Conservation (phyloP, 495 filamentous ascomycete species). For the Articulospora tetracladia region DNA sequence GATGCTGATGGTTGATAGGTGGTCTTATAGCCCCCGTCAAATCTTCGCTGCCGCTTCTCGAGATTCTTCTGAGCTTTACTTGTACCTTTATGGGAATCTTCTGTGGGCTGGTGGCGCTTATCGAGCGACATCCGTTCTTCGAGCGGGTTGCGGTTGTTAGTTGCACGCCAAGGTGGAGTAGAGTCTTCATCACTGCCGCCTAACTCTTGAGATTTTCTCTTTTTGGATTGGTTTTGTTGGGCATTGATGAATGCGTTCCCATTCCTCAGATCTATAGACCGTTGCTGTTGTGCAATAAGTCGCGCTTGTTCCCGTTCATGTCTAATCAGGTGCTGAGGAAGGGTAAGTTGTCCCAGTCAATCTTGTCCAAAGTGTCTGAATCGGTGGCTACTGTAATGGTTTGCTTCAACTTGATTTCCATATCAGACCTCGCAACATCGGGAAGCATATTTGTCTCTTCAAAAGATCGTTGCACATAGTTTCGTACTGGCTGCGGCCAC, state of each 20-base stretch:
- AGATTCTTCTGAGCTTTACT: constrained; percentile 88
- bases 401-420: constrained; percentile 79
- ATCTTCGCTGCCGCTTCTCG: constrained; percentile 86
- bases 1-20: constrained; percentile 56
- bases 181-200: constrained; percentile 35
- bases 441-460: constrained; percentile 62
- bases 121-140: constrained; percentile 71
- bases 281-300: constrained; percentile 30
- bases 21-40: constrained; percentile 65
- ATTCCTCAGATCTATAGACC: constrained; percentile 22
- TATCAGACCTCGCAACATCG: constrained; percentile 62
- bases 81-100: constrained; percentile 43
- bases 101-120: constrained; percentile 45
- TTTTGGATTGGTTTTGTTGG: constrained; percentile 41
- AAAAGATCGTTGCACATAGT: constrained; percentile 83
- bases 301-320: constrained; percentile 56
- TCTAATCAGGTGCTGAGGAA: constrained; percentile 85
- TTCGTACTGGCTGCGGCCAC: constrained; percentile 72
- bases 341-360: constrained; percentile 80
- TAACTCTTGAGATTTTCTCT: constrained; percentile 76
- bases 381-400: constrained; percentile 80
- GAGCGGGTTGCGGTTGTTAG: constrained; percentile 58
- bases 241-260: constrained; percentile 2
- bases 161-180: constrained; percentile 69
- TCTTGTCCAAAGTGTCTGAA: constrained; percentile 56